Evolutionary conservation across 805 yeast genomes (phyloP).

Genomic region (Hanseniaspora valbyensis): DNA sequence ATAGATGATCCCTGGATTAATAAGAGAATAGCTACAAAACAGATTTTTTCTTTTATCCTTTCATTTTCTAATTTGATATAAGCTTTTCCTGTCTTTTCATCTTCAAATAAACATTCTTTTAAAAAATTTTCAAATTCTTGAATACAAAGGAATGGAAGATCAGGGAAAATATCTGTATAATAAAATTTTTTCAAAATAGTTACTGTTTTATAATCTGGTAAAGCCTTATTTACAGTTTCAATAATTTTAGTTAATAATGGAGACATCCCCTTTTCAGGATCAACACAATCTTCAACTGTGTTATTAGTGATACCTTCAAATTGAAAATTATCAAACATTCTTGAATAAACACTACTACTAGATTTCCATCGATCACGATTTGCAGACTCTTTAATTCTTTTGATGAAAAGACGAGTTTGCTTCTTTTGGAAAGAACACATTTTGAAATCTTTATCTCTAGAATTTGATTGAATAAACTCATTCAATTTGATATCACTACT

Average conservation of each 20-base stretch:
- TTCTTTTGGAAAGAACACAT: not conserved
- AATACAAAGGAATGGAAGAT: not conserved
- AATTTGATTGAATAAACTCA: not conserved
- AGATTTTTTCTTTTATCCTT: not conserved
- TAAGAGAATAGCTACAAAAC: not conserved
- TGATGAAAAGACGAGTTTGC: not conserved
- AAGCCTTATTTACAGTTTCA: not conserved
- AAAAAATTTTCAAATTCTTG: not conserved
- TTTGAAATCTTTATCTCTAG: not conserved
- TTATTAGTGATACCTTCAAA: not conserved
- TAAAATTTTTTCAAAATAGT: not conserved
- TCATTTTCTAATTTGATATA: not conserved
- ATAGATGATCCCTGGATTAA: not conserved
- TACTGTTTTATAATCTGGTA: not conserved
- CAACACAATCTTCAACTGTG: constrained; percentile 2
- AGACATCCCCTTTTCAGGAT: not conserved
- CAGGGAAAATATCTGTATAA: not conserved
- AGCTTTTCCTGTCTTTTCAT: not conserved
- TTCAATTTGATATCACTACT: not conserved
- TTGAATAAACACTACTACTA: not conserved
- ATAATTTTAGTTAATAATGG: not conserved
- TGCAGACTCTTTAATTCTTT: not conserved
- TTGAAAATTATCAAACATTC: not conserved
- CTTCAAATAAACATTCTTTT: not conserved
- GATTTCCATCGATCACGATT: not conserved